A percentile compares a stretch with the other conserved stretches of the same genome.
These are phyloP conservation scores for Pseudozyma hubeiensis DNA, from an alignment of 1,284 basidiomycete genomes.

Conservation along the genomic window DNA sequence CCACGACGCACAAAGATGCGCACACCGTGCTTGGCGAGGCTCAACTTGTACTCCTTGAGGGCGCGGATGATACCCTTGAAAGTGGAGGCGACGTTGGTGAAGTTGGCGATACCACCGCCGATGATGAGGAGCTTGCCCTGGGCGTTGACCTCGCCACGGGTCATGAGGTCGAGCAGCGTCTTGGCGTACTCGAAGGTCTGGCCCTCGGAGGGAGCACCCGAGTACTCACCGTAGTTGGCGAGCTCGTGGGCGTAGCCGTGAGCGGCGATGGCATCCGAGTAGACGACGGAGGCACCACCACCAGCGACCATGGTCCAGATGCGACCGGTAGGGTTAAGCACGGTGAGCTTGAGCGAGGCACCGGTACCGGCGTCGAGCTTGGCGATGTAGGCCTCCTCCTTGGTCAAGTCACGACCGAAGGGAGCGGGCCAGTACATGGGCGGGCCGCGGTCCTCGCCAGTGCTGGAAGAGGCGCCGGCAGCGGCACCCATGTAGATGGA, in stretches of 20 bases:
- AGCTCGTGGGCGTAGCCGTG: constrained; percentile 97
- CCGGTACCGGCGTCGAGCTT: constrained; percentile 96
- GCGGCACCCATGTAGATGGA: constrained; percentile 75
- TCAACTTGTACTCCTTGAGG: constrained; percentile 86
- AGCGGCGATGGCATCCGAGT: constrained; percentile 93
- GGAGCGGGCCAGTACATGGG: constrained; percentile 98
- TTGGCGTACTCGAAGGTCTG: constrained; percentile 99
- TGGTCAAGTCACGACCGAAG: constrained; percentile 97
- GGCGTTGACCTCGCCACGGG: constrained; percentile 73
- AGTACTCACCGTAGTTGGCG: constrained; percentile 99
- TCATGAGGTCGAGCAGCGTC: constrained; percentile 97
- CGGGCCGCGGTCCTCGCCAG: constrained; percentile 75
- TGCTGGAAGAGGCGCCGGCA: constrained; percentile 68
- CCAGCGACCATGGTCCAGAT: constrained; percentile 99
- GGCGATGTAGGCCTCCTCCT: constrained; percentile 99
- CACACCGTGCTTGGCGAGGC: constrained; percentile 63
- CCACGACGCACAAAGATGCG: constrained; percentile 88
- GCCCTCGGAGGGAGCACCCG: constrained; percentile 95
- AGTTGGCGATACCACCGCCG: constrained; percentile 99
- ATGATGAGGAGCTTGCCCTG: constrained; percentile 97
- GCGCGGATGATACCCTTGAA: constrained; percentile 99
- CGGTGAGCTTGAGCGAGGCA: constrained; percentile 97
- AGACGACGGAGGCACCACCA: constrained; percentile 79
- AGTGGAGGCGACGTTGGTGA: constrained; percentile 98
- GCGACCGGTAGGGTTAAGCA: constrained; percentile 91